A percentile compares a stretch with the other conserved stretches of the same genome.
Evolutionary conservation across 805 yeast species (phyloP).

Genomic region (Candida taoyuanica): DNA sequence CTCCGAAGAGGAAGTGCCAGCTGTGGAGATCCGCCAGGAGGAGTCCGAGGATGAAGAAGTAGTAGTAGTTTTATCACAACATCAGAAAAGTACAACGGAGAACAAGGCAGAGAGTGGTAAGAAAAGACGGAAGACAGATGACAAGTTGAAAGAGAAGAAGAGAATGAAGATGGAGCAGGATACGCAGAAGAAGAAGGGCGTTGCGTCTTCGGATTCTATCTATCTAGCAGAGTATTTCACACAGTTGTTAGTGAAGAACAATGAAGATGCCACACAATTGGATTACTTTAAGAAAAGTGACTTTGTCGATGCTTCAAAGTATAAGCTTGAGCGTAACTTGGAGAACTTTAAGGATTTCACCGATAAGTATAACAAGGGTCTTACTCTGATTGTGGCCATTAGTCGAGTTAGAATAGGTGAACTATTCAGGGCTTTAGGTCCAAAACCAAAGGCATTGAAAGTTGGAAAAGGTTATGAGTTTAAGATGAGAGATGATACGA

Average conservation of each 20-base stretch:
- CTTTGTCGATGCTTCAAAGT: slow-evolving; percentile 60
- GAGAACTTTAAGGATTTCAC: slow-evolving; percentile 55
- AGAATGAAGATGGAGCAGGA: slow-evolving; percentile 64
- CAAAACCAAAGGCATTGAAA: slow-evolving; percentile 24
- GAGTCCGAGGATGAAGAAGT: slow-evolving; percentile 26
- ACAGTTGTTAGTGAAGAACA: slow-evolving; percentile 48
- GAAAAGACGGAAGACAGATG: slow-evolving; percentile 29
- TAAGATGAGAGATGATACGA: slow-evolving; percentile 24
- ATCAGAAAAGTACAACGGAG: slow-evolving; percentile 13
- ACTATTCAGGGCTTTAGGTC: slow-evolving; percentile 55
- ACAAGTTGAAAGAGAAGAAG: slow-evolving; percentile 59
- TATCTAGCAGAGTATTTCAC: slow-evolving; percentile 67
- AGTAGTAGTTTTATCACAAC: too few species aligned
- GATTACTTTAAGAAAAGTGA: slow-evolving; percentile 60
- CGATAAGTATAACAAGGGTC: slow-evolving; percentile 41
- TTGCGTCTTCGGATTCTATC: slow-evolving; percentile 54
- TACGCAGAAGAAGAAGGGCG: slow-evolving; percentile 46
- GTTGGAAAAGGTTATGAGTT: slow-evolving; percentile 28
- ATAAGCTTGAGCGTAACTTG: slow-evolving; percentile 47
- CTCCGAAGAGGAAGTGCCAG: slow-evolving; percentile 35
- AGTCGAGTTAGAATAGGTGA: slow-evolving; percentile 90
- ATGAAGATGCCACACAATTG: slow-evolving; percentile 66
- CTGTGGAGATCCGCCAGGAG: slow-evolving; percentile 30
- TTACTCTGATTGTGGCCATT: slow-evolving; percentile 51
- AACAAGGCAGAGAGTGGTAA: slow-evolving; percentile 7